Evolutionary conservation across 495 filamentous ascomycete genomes (phyloP).

Genomic region (Penicilliopsis zonata): DNA sequence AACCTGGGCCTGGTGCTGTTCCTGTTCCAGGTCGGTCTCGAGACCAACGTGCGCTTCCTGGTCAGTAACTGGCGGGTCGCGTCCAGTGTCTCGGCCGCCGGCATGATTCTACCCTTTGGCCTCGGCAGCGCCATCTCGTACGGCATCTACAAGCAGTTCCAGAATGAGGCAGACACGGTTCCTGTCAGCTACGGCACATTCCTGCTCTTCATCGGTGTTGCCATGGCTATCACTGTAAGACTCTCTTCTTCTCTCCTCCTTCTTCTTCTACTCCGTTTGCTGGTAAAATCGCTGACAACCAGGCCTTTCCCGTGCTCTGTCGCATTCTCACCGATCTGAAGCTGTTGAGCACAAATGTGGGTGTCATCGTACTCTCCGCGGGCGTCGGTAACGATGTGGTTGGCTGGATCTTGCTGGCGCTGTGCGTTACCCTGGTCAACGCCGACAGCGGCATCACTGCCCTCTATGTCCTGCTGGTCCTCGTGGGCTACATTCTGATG

Average conservation of each 20-base stretch:
- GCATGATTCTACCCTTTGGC: slow-evolving; percentile 72
- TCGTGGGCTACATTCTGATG: slow-evolving; percentile 65
- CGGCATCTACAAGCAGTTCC: slow-evolving; percentile 75
- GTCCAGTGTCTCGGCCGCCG: slow-evolving; percentile 65
- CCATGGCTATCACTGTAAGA: slow-evolving; percentile 76
- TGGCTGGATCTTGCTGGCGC: slow-evolving; percentile 87
- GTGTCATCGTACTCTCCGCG: slow-evolving; percentile 82
- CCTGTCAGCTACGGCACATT: slow-evolving; percentile 70
- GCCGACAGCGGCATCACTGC: slow-evolving; percentile 74
- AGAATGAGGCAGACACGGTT: slow-evolving; percentile 45
- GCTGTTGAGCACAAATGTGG: slow-evolving; percentile 71
- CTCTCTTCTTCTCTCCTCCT: not conserved
- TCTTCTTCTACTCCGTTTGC: slow-evolving; percentile 2
- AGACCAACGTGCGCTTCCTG: slow-evolving; percentile 83
- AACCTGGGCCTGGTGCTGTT: slow-evolving; percentile 87
- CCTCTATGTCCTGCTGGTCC: slow-evolving; percentile 72
- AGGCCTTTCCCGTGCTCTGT: slow-evolving; percentile 90
- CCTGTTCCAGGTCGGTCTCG: slow-evolving; percentile 83
- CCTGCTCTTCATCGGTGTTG: slow-evolving; percentile 87
- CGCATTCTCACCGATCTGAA: slow-evolving; percentile 92
- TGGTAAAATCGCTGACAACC: not conserved
- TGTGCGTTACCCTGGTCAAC: slow-evolving; percentile 92
- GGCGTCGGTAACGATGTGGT: slow-evolving; percentile 94
- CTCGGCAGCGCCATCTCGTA: slow-evolving; percentile 67
- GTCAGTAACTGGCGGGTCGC: slow-evolving; percentile 80